phyloP scores from a whole-genome alignment of 2,329 filamentous ascomycete genomes.

The Alternaria arborescens region DNA sequence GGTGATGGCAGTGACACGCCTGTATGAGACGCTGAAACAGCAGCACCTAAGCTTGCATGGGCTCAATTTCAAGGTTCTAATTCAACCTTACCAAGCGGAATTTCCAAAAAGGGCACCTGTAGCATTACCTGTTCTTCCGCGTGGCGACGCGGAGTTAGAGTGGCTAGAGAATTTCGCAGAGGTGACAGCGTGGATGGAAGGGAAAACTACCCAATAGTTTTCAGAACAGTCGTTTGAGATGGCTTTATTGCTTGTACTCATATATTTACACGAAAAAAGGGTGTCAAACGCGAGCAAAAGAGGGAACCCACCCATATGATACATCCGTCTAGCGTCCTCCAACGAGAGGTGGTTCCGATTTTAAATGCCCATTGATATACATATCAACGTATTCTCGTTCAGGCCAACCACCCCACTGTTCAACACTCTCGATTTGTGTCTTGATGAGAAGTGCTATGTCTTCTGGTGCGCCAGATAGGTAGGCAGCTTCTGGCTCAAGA shows the following conservation, averaged over 20 bases:
- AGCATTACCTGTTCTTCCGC: constrained; percentile 1
- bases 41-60: not conserved
- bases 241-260: not conserved
- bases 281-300: not conserved
- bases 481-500: constrained; percentile 1
- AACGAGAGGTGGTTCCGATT: constrained; percentile 20
- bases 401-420: constrained; percentile 57
- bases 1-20: not conserved
- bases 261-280: not conserved
- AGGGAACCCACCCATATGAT: not conserved
- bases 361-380: constrained; percentile 30
- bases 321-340: constrained; percentile 20
- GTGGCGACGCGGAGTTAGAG: constrained; percentile 5
- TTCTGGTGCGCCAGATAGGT: constrained; percentile 28
- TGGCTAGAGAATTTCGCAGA: constrained; percentile 14
- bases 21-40: not conserved
- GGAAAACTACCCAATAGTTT: not conserved
- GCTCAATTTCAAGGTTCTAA: not conserved
- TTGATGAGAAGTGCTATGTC: constrained; percentile 46
- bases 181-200: constrained; percentile 13
- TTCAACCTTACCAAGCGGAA: not conserved
- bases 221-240: not conserved
- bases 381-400: constrained; percentile 53
- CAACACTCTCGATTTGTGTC: constrained; percentile 45
- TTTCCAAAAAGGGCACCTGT: not conserved